Percentiles rank a stretch among this genome's conserved stretches.
These are phyloP conservation scores for Nakazawaea populi DNA, from an alignment of 805 yeast species.

Conservation along the genomic window DNA sequence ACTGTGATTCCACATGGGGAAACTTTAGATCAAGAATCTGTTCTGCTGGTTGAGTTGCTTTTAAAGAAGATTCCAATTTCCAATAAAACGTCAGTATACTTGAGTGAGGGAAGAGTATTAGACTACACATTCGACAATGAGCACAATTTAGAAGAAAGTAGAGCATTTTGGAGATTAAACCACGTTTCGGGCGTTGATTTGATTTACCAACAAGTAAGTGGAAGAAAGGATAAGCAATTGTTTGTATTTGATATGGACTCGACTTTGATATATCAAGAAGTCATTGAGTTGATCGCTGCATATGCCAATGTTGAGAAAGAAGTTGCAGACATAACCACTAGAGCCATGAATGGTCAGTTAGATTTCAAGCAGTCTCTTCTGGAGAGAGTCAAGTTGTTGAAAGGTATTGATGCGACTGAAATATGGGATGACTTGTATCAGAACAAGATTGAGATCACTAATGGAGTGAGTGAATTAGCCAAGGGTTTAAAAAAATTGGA, in stretches of 20 bases:
- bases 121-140: conserved; percentile 27
- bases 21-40: conserved; percentile 16
- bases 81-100: conserved; percentile 19
- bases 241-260: conserved; percentile 98
- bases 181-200: conserved; percentile 30
- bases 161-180: conserved; percentile 18
- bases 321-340: conserved; percentile 83
- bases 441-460: conserved; percentile 64
- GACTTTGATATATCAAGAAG: conserved; percentile 92
- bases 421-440: conserved; percentile 74
- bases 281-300: conserved; percentile 91
- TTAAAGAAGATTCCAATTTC: conserved; percentile 25
- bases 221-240: conserved; percentile 41
- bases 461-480: conserved; percentile 76
- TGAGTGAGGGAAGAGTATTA: conserved; percentile 31
- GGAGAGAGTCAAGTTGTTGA: conserved; percentile 70
- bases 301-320: conserved; percentile 85
- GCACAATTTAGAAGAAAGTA: conserved; percentile 2
- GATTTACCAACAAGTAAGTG: conserved; percentile 31
- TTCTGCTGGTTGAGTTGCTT: conserved; percentile 18
- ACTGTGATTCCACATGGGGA: conserved; percentile 24
- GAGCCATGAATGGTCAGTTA: conserved; percentile 96
- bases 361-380: conserved; percentile 81
- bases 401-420: conserved; percentile 67
- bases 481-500: conserved; percentile 55